These are phyloP conservation scores for Aureobasidium lini DNA, from an alignment of 2,329 filamentous ascomycete genomes.

Conservation along the genomic window DNA sequence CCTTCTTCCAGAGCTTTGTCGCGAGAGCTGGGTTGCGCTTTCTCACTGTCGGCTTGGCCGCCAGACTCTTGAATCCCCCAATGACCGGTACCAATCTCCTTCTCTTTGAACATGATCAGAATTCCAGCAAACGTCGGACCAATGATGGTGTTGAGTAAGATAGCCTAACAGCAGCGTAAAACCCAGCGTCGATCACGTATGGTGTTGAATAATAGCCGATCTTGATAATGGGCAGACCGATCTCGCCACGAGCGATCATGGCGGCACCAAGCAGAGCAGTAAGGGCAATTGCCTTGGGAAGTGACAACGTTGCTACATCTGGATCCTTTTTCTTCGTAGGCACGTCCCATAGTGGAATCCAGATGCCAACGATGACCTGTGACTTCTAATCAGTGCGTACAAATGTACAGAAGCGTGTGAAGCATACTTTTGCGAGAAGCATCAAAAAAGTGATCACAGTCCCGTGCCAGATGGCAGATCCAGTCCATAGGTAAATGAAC, in stretches of 20 bases:
- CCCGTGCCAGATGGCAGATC: constrained; percentile 25
- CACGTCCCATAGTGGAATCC: constrained; percentile 16
- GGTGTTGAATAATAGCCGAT: constrained; percentile 25
- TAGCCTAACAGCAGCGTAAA: constrained; percentile 25
- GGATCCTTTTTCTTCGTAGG: not conserved
- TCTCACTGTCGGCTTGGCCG: not conserved
- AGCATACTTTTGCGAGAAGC: constrained; percentile 20
- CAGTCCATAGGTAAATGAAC: constrained; percentile 25
- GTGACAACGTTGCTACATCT: not conserved
- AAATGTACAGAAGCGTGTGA: not conserved
- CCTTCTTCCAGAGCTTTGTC: not conserved
- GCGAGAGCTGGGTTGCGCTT: not conserved
- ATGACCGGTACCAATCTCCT: constrained; percentile 19
- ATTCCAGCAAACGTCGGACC: constrained; percentile 22
- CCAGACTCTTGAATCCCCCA: constrained; percentile 11
- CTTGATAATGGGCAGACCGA: constrained; percentile 25
- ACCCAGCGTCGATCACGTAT: constrained; percentile 22
- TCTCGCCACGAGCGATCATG: constrained; percentile 26
- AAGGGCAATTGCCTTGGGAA: not conserved
- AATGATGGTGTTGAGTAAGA: constrained; percentile 22
- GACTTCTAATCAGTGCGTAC: not conserved
- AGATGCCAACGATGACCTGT: constrained; percentile 15
- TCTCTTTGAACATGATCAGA: constrained; percentile 20
- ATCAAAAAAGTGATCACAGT: constrained; percentile 25
- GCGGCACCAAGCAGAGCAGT: constrained; percentile 21